Evolutionary conservation across 2,329 filamentous ascomycete species (phyloP), one percentile per base, ranked within the genome.

Genomic region (Ascosphaera aggregata): DNA sequence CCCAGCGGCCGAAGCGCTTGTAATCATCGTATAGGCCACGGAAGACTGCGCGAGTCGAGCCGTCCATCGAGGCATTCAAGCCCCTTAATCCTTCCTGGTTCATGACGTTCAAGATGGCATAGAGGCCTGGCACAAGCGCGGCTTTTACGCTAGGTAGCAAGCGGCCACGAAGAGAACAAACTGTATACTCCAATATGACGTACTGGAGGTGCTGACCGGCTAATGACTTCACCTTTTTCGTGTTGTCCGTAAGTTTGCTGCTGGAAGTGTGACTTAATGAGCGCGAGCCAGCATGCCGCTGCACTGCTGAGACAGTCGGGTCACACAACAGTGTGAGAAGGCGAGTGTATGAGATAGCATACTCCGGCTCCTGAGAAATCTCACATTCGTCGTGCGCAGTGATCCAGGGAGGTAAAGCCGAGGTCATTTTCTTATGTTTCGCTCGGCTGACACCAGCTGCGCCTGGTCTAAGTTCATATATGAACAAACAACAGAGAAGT

Each of bases 251-350:
- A 18, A 76, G 61, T n/a, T 32, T 9, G 1, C 57, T 57, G 46
- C 61, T 57, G 36, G 56, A 55, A 5, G 60, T 57, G 15, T 49
- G 45, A 2, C 51, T 49, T 9, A 11, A 19, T 17, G 19, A 15
- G 34, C 19, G 34, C 3, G 47, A 43, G 18, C 53, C 51, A 5
- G 47, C 47, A 4, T 52, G 51, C 13, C 52, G 50, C 11, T 63
- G 56, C 3, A 71, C 64, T 1, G 67, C 63, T 0, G 67, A 69
- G 36, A 69, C 63, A 0, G 71, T 70, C 0, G 72, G 72, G 39
- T 71, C 69, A 55, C 68, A 72, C 38, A 76, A 62, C 0, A 67
- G 64, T n/a, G 65, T 65, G 17, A 76, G 59, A 7, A 75, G 54
- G 8, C 68, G 64, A 1, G 67, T 61, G 45, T 65, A 69, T 32